Evolutionary conservation across 768 basidiomycete species (phyloP), one percentile per base, ranked within the genome.

Genomic region (Boletus huronensis): DNA sequence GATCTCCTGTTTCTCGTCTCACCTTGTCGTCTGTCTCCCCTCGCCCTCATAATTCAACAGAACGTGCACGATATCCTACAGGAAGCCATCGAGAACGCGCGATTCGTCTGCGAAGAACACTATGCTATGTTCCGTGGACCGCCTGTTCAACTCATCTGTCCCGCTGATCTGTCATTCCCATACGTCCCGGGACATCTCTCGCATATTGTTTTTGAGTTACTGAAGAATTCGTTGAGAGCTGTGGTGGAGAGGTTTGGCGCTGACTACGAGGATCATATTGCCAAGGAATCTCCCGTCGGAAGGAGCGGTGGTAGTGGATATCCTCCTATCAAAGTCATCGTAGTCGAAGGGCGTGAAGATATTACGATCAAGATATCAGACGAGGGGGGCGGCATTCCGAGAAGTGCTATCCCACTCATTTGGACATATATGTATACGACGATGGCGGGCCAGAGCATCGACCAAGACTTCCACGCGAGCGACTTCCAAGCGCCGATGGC

Each of bases 351-450:
- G 16, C 90, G 87, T 59, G 96, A 98, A 69, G 96, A 98, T 67
- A 97, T 98, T 61, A 98, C 96, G 10, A 92, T 99, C 80, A 99
- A 99, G 81, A 97, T 98, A 60, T 87, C 85, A 2, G 96, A 99
- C 69, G 96, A 99, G 70, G 96, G 96, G 6, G 96, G 96, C 6
- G 65, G 96, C 0, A 98, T 99, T 52, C 83, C 93, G 26, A 73
- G 76, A 74, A 88, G 79, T 58, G 92, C 90, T 0, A 87, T 98
- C 21, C 93, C 94, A 13, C 79, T 96, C 49, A 96, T 99, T 50
- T 99, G 97, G 97, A 99, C 96, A 58, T 98, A 95, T 70, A 97
- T 98, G 92, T 93, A 93, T 62, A 93, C 91, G 42, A 93, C 88
- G 7, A 89, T 90, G 90, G 75, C 76, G 58, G 78, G 81, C 16